These are phyloP conservation scores for Pythium biforme DNA, from an alignment of 352 stramenopile genomes.

Conservation along the genomic window DNA sequence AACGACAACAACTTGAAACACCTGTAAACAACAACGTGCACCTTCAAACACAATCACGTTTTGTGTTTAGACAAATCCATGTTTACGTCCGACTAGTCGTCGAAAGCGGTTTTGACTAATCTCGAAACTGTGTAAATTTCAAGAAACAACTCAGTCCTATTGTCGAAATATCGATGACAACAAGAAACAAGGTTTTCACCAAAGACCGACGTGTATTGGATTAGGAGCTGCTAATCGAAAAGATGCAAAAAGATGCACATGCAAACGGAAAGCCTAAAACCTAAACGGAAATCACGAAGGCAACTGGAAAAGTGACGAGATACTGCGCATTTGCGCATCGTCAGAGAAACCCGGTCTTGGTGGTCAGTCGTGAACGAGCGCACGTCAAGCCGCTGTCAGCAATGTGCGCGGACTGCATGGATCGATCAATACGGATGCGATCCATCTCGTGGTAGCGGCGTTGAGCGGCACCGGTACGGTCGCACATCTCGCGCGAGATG, in stretches of 20 bases:
- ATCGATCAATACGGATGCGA: not conserved
- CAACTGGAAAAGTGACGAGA: not conserved
- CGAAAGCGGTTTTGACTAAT: not conserved
- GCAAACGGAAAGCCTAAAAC: not conserved
- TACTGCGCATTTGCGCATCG: not conserved
- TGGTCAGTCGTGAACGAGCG: not conserved
- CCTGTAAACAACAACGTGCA: too few species aligned
- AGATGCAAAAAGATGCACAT: not conserved
- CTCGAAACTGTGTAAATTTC: not conserved
- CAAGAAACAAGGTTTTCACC: not conserved
- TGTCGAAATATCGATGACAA: not conserved
- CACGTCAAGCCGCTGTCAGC: constrained; percentile 6
- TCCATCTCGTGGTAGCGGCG: constrained; percentile 2
- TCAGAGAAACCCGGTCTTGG: not conserved
- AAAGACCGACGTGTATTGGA: constrained; percentile 2
- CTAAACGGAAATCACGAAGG: not conserved
- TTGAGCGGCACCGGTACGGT: not conserved
- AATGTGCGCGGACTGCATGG: constrained; percentile 1
- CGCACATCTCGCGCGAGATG: constrained; percentile 5
- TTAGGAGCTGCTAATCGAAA: not conserved
- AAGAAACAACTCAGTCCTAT: not conserved
- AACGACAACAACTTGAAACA: too few species aligned
- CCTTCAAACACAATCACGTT: too few species aligned
- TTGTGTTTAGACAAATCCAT: too few species aligned
- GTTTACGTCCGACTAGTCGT: too few species aligned